These are phyloP conservation scores for Fraxinus quadrangulata DNA, from an alignment of 257 asterid genomes.

Conservation along the genomic window DNA sequence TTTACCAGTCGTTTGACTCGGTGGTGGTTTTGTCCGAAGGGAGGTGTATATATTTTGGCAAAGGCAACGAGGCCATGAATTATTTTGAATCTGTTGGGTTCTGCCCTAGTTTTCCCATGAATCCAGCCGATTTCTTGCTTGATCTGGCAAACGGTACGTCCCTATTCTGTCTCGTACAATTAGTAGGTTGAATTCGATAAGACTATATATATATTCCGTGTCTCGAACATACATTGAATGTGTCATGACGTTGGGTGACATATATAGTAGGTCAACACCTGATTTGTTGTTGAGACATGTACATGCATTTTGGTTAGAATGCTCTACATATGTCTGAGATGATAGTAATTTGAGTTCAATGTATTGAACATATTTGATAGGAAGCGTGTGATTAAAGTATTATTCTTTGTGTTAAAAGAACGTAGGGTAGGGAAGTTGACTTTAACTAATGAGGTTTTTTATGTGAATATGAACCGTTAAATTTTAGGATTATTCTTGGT, in stretches of 20 bases:
- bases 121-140: constrained; percentile 97
- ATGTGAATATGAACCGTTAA: no score
- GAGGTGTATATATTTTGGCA: constrained; percentile 69
- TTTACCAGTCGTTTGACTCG: constrained; percentile 65
- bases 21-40: constrained; percentile 83
- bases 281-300: neutral
- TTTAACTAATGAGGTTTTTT: neutral
- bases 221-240: neutral
- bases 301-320: constrained; percentile 25
- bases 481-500: no score
- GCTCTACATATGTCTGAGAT: constrained; percentile 16
- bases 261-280: neutral
- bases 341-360: neutral
- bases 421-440: neutral
- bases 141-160: constrained; percentile 93
- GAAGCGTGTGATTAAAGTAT: neutral
- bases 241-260: neutral
- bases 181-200: neutral
- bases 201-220: no score
- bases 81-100: constrained; percentile 75
- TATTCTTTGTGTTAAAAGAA: neutral
- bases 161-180: constrained; percentile 16
- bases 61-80: constrained; percentile 69
- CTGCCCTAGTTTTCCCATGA: constrained; percentile 78
- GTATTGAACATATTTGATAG: neutral